Evolutionary conservation across 2,329 filamentous ascomycete species (phyloP).

Genomic region (Aureobasidium mangrovei): DNA sequence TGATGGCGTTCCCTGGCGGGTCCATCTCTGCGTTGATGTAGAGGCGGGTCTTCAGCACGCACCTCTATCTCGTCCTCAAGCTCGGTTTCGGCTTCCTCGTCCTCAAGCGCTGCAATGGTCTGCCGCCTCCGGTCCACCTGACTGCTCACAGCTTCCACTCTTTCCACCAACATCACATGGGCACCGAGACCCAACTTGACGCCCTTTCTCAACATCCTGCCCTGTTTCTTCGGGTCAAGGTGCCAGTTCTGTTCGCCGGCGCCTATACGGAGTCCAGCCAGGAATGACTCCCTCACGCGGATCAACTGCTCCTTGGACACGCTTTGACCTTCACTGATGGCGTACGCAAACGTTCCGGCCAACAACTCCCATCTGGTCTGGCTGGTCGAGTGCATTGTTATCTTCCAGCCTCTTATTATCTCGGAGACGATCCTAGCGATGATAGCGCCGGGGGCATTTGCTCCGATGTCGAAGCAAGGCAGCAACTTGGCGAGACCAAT

Average conservation of each 20-base stretch:
- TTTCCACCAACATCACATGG: not conserved
- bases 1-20: too few relatives aligned
- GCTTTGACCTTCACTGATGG: not conserved
- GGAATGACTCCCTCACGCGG: not conserved
- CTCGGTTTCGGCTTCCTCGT: not conserved
- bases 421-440: not conserved
- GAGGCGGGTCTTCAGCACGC: too few relatives aligned
- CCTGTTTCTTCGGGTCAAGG: not conserved
- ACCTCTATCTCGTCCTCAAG: not conserved
- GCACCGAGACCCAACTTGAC: not conserved
- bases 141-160: not conserved
- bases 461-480: not conserved
- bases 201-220: not conserved
- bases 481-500: not conserved
- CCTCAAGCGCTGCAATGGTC: not conserved
- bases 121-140: not conserved
- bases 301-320: not conserved
- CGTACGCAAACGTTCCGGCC: not conserved
- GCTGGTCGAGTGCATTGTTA: not conserved
- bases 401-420: not conserved
- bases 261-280: not conserved
- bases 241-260: conserved; percentile 8
- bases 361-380: not conserved
- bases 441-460: not conserved
- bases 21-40: too few relatives aligned